Conservation (phyloP, 225 moss, liverwort and hornwort species). For the Neckera pumila region DNA sequence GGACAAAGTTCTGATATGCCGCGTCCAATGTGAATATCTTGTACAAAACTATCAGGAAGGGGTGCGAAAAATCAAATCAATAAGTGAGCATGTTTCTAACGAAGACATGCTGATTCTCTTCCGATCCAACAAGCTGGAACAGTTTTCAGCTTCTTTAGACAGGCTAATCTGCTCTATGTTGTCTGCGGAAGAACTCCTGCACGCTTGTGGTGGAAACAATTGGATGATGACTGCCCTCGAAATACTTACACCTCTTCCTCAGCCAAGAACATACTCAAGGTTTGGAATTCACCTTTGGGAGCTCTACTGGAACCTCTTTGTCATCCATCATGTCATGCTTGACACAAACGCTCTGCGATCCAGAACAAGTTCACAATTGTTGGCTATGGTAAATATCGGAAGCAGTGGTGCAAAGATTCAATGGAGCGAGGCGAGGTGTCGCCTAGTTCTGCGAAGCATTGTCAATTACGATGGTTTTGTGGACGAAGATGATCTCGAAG, state of each 20-base stretch:
- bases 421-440: background rate
- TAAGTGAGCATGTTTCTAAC: background rate
- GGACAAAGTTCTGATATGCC: background rate
- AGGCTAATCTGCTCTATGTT: background rate
- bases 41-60: background rate
- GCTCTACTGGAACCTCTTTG: background rate
- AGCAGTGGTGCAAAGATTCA: background rate
- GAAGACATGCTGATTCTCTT: background rate
- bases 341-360: background rate
- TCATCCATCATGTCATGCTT: background rate
- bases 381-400: background rate
- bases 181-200: background rate
- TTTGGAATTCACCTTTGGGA: background rate
- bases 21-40: background rate
- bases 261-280: background rate
- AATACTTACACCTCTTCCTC: background rate
- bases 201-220: background rate
- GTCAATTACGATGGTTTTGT: background rate
- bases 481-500: background rate
- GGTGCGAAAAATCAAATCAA: background rate
- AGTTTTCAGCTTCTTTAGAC: background rate
- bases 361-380: background rate
- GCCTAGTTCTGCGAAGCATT: background rate
- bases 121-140: background rate
- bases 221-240: background rate